Conservation (phyloP, 2,329 filamentous ascomycete species). For the Phaeophleospora eucalypticola region DNA sequence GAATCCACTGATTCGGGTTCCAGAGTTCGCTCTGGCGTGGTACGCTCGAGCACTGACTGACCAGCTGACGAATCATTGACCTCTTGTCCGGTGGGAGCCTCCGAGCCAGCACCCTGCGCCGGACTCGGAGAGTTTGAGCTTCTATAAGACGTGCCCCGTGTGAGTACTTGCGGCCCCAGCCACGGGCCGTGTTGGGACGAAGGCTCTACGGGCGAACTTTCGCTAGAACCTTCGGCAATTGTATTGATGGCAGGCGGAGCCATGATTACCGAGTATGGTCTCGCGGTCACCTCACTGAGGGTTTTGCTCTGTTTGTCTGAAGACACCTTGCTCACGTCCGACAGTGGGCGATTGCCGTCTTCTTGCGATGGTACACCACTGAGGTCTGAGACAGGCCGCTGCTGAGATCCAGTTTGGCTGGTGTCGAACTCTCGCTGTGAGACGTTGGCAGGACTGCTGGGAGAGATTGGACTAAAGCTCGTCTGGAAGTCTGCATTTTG, state of each 20-base stretch:
- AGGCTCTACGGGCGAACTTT: constrained; percentile 15
- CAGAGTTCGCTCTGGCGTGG: constrained; percentile 20
- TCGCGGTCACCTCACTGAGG: constrained; percentile 7
- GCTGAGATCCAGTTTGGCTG: background rate
- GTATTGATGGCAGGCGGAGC: constrained; percentile 18
- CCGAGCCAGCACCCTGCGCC: background rate
- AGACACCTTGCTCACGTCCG: constrained; percentile 7
- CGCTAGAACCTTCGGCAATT: constrained; percentile 15
- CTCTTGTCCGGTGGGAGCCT: background rate
- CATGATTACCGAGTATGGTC: constrained; percentile 13
- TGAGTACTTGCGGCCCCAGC: constrained; percentile 7
- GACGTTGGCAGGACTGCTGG: constrained; percentile 11
- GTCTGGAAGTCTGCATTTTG: constrained; percentile 6
- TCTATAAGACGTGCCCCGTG: constrained; percentile 9
- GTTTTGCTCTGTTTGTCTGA: constrained; percentile 2
- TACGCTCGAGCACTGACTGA: constrained; percentile 5
- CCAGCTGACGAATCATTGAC: background rate
- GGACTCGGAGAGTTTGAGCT: background rate
- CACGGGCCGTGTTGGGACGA: background rate
- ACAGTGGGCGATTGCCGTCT: constrained; percentile 1
- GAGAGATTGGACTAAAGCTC: constrained; percentile 21
- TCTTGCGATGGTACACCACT: constrained; percentile 6
- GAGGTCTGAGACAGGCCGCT: background rate
- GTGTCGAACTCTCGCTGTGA: constrained; percentile 19
- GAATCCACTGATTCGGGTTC: constrained; percentile 8